Percentiles rank a stretch among this genome's conserved stretches.
These are phyloP conservation scores for Neostapfia colusana DNA, from an alignment of 176 grass and related monocot genomes.

Conservation along the genomic window DNA sequence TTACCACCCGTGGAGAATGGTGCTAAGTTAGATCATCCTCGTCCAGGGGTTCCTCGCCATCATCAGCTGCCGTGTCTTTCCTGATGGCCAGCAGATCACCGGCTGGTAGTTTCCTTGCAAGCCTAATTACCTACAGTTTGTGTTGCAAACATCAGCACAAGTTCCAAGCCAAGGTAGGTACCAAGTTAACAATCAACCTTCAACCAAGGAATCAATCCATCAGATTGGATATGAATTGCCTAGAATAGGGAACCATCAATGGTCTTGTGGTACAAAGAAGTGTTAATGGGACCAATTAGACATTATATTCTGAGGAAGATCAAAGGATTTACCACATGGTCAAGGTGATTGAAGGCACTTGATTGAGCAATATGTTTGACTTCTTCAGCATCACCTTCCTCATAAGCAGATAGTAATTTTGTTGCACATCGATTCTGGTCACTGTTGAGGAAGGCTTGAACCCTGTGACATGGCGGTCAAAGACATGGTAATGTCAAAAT, in stretches of 20 bases:
- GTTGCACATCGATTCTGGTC: constrained; percentile 82
- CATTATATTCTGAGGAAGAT: neutral
- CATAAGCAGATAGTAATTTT: constrained; percentile 83
- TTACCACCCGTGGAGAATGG: neutral
- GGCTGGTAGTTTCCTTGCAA: constrained; percentile 82
- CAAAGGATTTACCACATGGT: constrained; percentile 72
- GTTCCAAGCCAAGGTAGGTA: neutral
- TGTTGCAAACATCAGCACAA: neutral
- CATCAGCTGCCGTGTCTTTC: constrained; percentile 26
- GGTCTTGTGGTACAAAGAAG: neutral
- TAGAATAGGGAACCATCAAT: neutral
- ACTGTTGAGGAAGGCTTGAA: constrained; percentile 78
- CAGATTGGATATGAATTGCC: neutral
- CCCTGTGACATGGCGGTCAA: constrained; percentile 50
- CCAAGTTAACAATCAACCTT: constrained; percentile 17
- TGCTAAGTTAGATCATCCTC: constrained; percentile 92
- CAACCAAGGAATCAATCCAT: neutral
- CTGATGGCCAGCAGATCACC: constrained; percentile 76
- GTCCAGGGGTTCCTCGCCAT: constrained; percentile 60
- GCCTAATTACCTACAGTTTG: constrained; percentile 72
- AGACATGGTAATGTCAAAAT: neutral
- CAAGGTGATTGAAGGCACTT: constrained; percentile 80
- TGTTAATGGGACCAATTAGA: neutral
- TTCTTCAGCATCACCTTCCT: constrained; percentile 84
- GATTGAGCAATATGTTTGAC: constrained; percentile 69